Evolutionary conservation across 495 filamentous ascomycete genomes (phyloP), one percentile per base, ranked within the genome.

Genomic region (Astrothelium subdiscretum): DNA sequence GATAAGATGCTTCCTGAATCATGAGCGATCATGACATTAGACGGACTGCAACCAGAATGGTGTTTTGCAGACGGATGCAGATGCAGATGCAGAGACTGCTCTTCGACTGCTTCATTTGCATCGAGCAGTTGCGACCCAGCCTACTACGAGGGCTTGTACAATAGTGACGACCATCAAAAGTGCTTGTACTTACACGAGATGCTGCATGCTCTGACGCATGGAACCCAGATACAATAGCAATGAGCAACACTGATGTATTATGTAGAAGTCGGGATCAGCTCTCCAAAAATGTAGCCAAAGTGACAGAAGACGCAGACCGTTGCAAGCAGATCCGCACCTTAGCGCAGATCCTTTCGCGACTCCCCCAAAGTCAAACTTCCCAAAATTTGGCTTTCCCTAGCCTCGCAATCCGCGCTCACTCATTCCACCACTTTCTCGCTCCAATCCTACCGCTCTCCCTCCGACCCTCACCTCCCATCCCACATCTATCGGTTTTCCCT

Each of bases 341-440:
- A 38, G 35, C 35, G 35, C 35, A 38, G 35, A 38, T 38, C 35
- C 8, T 38, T 38, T 15, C 20, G 22, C 48, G 48, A 8, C 5
- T n/a, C n/a, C n/a, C 24, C 48, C 48, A 27, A 8, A 20, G 24
- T 24, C 24, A 24, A 4, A 54, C 48, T 24, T 54, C 43, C 20
- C 48, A 29, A 54, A 54, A 54, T 54, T 54, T n/a, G n/a, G n/a
- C n/a, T n/a, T n/a, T n/a, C n/a, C 13, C 48, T 24, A 54, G 48
- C 48, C 48, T 54, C 42, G 20, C 18, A 48, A 48, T 48, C 42
- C 35, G 6, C 5, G 12, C 43, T 48, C 43, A 15, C 43, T 20
- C 12, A 48, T 5, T 48, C 43, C 20, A 38, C 6, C 43, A 15
- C 43, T 5, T 48, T 22, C 43, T n/a, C 43, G 5, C 12, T 20